phyloP scores from a whole-genome alignment of 164 flowering plant genomes.

The Hamamelis virginiana region DNA sequence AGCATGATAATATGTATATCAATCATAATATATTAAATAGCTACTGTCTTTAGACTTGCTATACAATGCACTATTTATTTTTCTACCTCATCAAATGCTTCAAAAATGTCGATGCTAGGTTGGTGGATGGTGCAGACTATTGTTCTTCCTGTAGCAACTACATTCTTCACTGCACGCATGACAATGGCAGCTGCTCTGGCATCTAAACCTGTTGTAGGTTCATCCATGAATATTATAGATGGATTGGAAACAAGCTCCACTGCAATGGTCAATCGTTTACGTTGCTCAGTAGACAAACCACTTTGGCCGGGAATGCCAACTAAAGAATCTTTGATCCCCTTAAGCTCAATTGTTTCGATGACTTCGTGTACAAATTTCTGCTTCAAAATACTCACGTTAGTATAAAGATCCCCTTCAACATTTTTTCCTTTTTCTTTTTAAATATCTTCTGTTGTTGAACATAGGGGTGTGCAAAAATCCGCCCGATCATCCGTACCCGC shows the following conservation, averaged over 20 bases:
- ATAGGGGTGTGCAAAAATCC: too few relatives aligned
- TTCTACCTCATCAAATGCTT: conserved; percentile 43
- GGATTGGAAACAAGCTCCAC: conserved; percentile 60
- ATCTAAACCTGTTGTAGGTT: conserved; percentile 56
- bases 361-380: conserved; percentile 51
- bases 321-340: conserved; percentile 33
- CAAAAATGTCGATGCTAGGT: conserved; percentile 43
- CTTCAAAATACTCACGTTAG: neutral
- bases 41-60: neutral
- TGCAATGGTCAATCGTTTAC: conserved; percentile 51
- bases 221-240: conserved; percentile 56
- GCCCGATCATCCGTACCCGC: too few relatives aligned
- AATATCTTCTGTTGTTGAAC: too few relatives aligned
- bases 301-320: conserved; percentile 48
- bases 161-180: conserved; percentile 55
- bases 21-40: too few relatives aligned
- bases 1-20: too few relatives aligned
- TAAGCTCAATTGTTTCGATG: conserved; percentile 47
- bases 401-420: neutral
- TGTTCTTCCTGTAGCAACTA: conserved; percentile 52
- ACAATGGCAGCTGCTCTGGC: conserved; percentile 64
- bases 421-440: neutral
- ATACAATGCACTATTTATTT: neutral
- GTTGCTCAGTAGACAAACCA: conserved; percentile 51
- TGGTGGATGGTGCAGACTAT: conserved; percentile 50